Evolutionary conservation across 352 stramenopile genomes (phyloP).

Genomic region (Sclerospora graminicola): DNA sequence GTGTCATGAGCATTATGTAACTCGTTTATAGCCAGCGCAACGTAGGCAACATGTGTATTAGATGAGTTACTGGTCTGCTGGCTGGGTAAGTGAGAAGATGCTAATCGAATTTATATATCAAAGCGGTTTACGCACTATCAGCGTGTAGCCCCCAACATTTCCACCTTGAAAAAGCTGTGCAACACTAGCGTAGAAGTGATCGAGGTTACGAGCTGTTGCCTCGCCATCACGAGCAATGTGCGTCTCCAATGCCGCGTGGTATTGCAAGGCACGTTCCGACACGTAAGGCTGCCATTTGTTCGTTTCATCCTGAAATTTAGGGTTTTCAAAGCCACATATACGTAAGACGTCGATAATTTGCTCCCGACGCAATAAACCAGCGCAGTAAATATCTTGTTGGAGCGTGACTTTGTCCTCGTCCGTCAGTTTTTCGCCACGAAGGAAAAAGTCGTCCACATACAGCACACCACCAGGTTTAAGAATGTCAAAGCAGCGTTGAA

Average conservation of each 20-base stretch:
- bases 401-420: constrained; percentile 34
- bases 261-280: constrained; percentile 28
- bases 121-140: constrained; percentile 1
- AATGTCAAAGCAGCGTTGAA: constrained; percentile 40
- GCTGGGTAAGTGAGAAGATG: too few relatives aligned
- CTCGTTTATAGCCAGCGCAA: background rate
- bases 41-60: constrained; percentile 8
- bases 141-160: constrained; percentile 1
- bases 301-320: constrained; percentile 51
- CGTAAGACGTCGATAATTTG: constrained; percentile 34
- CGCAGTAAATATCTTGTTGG: constrained; percentile 53
- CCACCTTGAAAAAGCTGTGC: constrained; percentile 31
- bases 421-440: constrained; percentile 29
- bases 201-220: constrained; percentile 35
- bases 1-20: constrained; percentile 34
- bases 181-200: constrained; percentile 66
- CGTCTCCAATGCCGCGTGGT: constrained; percentile 27
- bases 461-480: constrained; percentile 55
- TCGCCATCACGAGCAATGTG: constrained; percentile 51
- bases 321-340: constrained; percentile 38
- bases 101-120: constrained; percentile 8
- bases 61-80: constrained; percentile 9
- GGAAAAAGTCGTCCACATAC: constrained; percentile 78
- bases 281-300: constrained; percentile 62
- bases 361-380: constrained; percentile 25